These are phyloP conservation scores for Dryas alaskensis DNA, from an alignment of 306 rosid species.

Conservation along the genomic window DNA sequence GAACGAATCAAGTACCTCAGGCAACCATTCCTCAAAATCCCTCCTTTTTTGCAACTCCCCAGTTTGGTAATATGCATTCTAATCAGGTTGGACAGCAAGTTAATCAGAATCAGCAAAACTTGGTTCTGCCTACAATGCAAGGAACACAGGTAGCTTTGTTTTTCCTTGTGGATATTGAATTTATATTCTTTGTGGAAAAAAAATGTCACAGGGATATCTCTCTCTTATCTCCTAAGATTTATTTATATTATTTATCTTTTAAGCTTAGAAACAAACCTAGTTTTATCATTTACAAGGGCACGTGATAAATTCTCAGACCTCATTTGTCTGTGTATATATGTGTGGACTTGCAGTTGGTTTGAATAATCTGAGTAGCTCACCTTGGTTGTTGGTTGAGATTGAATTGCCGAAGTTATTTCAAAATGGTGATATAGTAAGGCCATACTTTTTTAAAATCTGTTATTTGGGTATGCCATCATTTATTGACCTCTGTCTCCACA, in stretches of 20 bases:
- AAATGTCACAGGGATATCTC: neutral
- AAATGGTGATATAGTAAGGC: neutral
- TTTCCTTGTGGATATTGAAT: neutral
- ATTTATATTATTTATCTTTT: neutral
- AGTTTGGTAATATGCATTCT: slow-evolving; percentile 39
- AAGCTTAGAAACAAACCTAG: neutral
- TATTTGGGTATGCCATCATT: neutral
- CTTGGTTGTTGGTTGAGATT: neutral
- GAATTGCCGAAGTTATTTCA: neutral
- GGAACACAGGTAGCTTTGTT: slow-evolving; percentile 53
- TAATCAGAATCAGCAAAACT: slow-evolving; percentile 44
- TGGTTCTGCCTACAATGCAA: slow-evolving; percentile 32
- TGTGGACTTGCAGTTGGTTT: neutral
- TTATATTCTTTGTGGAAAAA: slow-evolving; percentile 15
- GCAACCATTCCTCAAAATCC: slow-evolving; percentile 48
- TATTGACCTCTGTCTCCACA: neutral
- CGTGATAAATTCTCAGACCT: neutral
- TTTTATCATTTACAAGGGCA: neutral
- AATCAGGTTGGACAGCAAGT: slow-evolving; percentile 47
- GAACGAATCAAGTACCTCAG: slow-evolving; percentile 50
- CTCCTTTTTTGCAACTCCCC: slow-evolving; percentile 33
- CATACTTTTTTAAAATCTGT: neutral
- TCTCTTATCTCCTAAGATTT: neutral
- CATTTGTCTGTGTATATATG: neutral
- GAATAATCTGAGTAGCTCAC: neutral